A percentile compares a stretch with the other conserved stretches of the same genome.
Conservation (phyloP, 805 yeast genomes). For the Candida nemodendra region DNA sequence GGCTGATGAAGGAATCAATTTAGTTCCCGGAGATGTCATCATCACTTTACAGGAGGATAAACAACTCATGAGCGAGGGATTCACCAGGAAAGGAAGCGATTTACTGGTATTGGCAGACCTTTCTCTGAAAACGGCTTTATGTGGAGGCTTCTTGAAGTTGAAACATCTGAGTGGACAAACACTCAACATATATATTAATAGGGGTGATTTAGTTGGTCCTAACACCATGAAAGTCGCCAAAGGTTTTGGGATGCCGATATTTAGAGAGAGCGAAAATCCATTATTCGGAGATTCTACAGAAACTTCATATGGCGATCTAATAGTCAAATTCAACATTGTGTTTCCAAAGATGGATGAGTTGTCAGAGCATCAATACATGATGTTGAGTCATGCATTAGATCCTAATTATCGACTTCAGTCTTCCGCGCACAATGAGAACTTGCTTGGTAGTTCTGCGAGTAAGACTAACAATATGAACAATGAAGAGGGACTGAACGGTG, state of each 20-base stretch:
- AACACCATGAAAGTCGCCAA: conserved; percentile 38
- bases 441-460: conserved; percentile 7
- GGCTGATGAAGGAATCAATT: conserved; percentile 61
- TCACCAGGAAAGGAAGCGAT: conserved; percentile 36
- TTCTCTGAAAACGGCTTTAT: conserved; percentile 23
- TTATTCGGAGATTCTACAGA: conserved; percentile 1
- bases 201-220: conserved; percentile 55
- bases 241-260: conserved; percentile 64
- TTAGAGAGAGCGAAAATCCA: conserved; percentile 9
- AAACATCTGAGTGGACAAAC: conserved; percentile 37
- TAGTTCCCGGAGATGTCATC: conserved; percentile 67
- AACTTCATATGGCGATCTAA: conserved; percentile 47
- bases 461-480: conserved; percentile 12
- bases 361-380: conserved; percentile 33
- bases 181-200: conserved; percentile 38
- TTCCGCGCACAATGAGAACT: conserved; percentile 2
- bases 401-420: too few species aligned
- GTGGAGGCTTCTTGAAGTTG: conserved; percentile 31
- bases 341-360: conserved; percentile 52
- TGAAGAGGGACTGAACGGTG: conserved; percentile 4
- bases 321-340: conserved; percentile 54
- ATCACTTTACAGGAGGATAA: conserved; percentile 46
- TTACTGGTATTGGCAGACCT: conserved; percentile 20
- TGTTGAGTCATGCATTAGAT: conserved; percentile 20
- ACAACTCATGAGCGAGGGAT: conserved; percentile 26